Conservation (phyloP, 345 rosid species). For the Eucalyptus shirleyi region DNA sequence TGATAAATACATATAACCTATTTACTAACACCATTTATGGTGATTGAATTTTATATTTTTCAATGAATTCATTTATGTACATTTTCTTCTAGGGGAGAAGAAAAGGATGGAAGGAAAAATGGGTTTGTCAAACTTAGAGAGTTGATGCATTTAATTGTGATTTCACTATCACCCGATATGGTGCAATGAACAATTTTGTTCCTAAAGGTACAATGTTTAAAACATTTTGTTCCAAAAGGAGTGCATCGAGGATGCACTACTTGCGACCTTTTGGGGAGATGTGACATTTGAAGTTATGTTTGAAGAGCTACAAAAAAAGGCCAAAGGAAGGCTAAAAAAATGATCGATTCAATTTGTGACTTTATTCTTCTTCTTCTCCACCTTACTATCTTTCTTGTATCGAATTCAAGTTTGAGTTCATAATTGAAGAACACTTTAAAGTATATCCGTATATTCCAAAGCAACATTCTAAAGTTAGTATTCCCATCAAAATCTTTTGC, state of each 20-base stretch:
- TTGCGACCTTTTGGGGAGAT: background rate
- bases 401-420: background rate
- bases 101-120: background rate
- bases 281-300: background rate
- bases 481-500: background rate
- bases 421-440: background rate
- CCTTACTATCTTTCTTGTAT: background rate
- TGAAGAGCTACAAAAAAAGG: background rate
- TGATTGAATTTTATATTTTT: background rate
- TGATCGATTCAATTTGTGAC: background rate
- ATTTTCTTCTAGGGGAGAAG: background rate
- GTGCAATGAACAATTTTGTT: background rate
- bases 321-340: background rate
- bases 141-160: background rate
- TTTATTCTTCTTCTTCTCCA: background rate
- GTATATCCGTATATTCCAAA: background rate
- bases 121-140: background rate
- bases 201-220: background rate
- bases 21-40: background rate
- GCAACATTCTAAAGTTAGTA: background rate
- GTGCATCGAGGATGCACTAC: background rate
- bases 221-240: background rate
- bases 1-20: background rate
- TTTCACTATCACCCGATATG: background rate
- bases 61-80: background rate